These are phyloP conservation scores for Melaleuca quinquenervia DNA, from an alignment of 345 rosid species.

Conservation along the genomic window DNA sequence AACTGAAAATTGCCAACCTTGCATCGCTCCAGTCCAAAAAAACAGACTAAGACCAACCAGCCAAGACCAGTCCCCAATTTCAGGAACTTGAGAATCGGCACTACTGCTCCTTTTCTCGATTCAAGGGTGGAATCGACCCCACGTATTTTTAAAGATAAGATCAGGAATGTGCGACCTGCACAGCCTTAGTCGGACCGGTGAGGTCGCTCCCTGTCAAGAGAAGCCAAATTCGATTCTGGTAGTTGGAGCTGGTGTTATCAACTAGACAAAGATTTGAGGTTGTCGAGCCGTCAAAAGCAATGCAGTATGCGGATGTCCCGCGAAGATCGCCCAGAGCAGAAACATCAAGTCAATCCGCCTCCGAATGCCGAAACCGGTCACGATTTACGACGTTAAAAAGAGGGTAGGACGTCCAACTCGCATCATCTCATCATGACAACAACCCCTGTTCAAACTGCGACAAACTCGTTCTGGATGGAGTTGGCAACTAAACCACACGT, in stretches of 20 bases:
- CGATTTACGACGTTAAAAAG: not conserved
- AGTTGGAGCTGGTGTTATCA: not conserved
- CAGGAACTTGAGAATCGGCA: too few species aligned
- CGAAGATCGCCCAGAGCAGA: not conserved
- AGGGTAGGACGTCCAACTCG: not conserved
- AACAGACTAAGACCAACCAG: too few species aligned
- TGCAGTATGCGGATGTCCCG: not conserved
- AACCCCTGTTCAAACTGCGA: not conserved
- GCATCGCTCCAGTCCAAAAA: too few species aligned
- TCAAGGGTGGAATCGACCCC: too few species aligned
- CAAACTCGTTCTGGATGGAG: not conserved
- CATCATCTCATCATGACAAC: not conserved
- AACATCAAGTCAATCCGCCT: not conserved
- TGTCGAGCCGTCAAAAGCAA: not conserved
- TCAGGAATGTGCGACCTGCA: fast-evolving
- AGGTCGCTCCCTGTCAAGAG: not conserved
- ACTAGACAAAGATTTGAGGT: not conserved
- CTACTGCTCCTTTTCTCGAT: too few species aligned
- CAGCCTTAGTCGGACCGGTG: not conserved
- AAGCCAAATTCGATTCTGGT: not conserved
- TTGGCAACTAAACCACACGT: not conserved
- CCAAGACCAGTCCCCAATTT: too few species aligned
- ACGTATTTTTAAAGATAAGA: not conserved
- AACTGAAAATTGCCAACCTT: too few species aligned
- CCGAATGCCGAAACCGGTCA: not conserved